A percentile compares a stretch with the other conserved stretches of the same genome.
These are phyloP conservation scores for Penicillium bovifimosum DNA, from an alignment of 495 filamentous ascomycete genomes.

Conservation along the genomic window DNA sequence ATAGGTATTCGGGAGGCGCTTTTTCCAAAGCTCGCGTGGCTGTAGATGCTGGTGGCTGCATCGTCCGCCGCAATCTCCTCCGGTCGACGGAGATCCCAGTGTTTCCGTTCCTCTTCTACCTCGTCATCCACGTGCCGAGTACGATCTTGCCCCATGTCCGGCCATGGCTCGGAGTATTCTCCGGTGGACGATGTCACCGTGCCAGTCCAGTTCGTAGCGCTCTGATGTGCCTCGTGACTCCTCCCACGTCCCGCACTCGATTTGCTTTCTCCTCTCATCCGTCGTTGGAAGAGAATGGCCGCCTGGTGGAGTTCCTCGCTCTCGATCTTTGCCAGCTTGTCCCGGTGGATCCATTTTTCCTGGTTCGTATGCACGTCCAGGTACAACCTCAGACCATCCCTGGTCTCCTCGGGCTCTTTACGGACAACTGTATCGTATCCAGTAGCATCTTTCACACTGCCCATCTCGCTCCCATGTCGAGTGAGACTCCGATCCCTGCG, in stretches of 20 bases:
- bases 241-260: constrained; percentile 49
- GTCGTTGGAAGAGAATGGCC: constrained; percentile 63
- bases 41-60: constrained; percentile 39
- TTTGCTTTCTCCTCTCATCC: constrained; percentile 54
- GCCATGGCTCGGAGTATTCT: constrained; percentile 38
- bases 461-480: constrained; percentile 49
- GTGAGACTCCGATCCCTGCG: constrained; percentile 46
- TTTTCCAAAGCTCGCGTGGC: constrained; percentile 39
- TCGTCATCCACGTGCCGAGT: constrained; percentile 35
- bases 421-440: constrained; percentile 33
- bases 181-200: constrained; percentile 27
- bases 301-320: constrained; percentile 87
- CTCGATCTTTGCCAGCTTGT: constrained; percentile 92
- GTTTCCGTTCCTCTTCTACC: constrained; percentile 27
- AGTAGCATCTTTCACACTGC: constrained; percentile 53
- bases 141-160: constrained; percentile 34
- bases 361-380: constrained; percentile 25
- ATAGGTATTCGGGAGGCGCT: constrained; percentile 78
- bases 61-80: constrained; percentile 72
- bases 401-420: constrained; percentile 18
- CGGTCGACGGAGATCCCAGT: constrained; percentile 72
- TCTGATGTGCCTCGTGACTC: constrained; percentile 45
- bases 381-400: constrained; percentile 10
- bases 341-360: constrained; percentile 86
- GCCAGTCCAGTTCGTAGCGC: constrained; percentile 24